Percentiles rank a stretch among this genome's conserved stretches.
These are phyloP conservation scores for Fusarium cicatricum DNA, from an alignment of 2,329 filamentous ascomycete genomes.

Conservation along the genomic window DNA sequence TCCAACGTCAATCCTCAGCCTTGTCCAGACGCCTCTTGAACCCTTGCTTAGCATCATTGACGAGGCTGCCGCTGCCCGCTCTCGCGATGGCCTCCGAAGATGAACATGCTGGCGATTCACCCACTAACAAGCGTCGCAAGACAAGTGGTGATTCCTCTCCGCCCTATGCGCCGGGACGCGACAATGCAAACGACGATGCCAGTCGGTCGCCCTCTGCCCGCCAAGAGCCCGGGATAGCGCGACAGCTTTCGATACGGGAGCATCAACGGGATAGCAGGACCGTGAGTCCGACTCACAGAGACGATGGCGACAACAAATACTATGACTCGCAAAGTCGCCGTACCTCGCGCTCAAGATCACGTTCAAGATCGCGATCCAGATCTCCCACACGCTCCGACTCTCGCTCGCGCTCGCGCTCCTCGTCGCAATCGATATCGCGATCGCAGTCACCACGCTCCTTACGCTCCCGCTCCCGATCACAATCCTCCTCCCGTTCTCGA, in stretches of 20 bases:
- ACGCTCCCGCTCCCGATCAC: conserved; percentile 42
- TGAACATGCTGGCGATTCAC: conserved; percentile 37
- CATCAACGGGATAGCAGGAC: conserved; percentile 32
- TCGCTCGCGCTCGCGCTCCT: conserved; percentile 44
- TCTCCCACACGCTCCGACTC: conserved; percentile 52
- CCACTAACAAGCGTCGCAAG: conserved; percentile 46
- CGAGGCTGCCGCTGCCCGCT: conserved; percentile 2
- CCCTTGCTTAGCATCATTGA: conserved; percentile 18
- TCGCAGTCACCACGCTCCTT: conserved; percentile 45
- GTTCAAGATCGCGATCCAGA: conserved; percentile 46
- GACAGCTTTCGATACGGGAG: conserved; percentile 32
- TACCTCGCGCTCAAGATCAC: conserved; percentile 45
- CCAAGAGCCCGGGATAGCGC: conserved; percentile 12
- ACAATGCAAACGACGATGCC: conserved; percentile 22
- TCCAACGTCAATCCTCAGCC: conserved; percentile 26
- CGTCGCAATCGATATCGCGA: conserved; percentile 43
- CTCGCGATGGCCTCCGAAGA: conserved; percentile 43
- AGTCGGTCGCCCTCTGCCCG: conserved; percentile 10
- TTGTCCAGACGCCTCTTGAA: conserved; percentile 28
- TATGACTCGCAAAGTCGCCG: conserved; percentile 42
- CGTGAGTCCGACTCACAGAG: conserved; percentile 38
- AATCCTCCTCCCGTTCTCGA: conserved; percentile 44
- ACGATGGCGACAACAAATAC: conserved; percentile 34
- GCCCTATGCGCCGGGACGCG: conserved; percentile 38
- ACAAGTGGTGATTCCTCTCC: conserved; percentile 43